Evolutionary conservation across 1,284 basidiomycete genomes (phyloP), one percentile per base, ranked within the genome.

Genomic region (Cryptococcus sp.): DNA sequence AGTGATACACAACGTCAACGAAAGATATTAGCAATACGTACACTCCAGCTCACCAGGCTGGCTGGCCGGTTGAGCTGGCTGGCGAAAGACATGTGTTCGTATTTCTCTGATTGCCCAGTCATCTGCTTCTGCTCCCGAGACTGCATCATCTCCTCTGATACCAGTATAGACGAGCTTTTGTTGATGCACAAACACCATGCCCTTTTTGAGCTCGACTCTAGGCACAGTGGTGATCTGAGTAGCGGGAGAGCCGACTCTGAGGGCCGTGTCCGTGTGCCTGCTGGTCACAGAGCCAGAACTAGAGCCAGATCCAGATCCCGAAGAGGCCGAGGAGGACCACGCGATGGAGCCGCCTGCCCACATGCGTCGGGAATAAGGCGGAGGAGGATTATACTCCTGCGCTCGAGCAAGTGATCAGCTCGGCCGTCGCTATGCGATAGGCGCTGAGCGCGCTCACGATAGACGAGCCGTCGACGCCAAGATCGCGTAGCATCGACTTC

Each of bases 171-270:
- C 44, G 25, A 66, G 61, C 52, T 69, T 63, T 42, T 72, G 59
- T 76, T 90, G 88, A 59, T 85, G 85, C 50, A 91, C 86, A 66
- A 91, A 91, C n/a, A 91, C 81, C 87, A 88, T 89, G 5, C 86
- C 86, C 41, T 79, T 80, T 69, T 89, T 91, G 80, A 85, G 85
- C 70, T 85, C 81, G n/a, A 87, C 82, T 19, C 81, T 81, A 4
- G 73, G 77, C 20, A 91, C 82, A 22, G 76, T 82, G 46, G 84
- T 82, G 2, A 74, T 71, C 40, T 86, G 85, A 1, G 63, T 78
- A 1, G 85, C 85, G 40, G 72, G 81, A 41, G 82, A 79, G 11
- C 88, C 89, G 22, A 89, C 79, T 23, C 78, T 68, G 57, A 91
- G 75, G 2, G 82, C 80, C 31, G 79, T 19, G 3, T 56, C 19